A percentile compares a stretch with the other conserved stretches of the same genome.
Evolutionary conservation across 345 rosid genomes (phyloP).

Genomic region (Balakata baccata): DNA sequence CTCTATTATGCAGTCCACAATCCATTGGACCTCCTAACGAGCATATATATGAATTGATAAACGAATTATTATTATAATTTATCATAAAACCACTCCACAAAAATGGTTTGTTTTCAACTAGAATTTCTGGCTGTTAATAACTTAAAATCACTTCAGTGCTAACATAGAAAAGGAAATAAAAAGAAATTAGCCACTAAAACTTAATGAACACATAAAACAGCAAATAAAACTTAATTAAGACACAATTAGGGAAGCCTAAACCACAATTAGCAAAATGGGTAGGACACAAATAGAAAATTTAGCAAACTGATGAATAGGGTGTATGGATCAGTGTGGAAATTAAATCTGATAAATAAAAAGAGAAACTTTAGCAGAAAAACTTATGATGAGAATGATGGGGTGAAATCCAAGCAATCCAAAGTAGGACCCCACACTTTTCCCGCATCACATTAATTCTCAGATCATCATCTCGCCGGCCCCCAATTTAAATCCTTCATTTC

Average conservation of each 20-base stretch:
- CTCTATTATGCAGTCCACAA: too few species aligned
- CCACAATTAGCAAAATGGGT: neutral
- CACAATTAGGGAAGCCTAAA: neutral
- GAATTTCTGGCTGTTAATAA: too few species aligned
- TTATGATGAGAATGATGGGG: conserved; percentile 39
- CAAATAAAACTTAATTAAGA: neutral
- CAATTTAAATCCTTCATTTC: conserved; percentile 8
- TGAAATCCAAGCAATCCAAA: conserved; percentile 74
- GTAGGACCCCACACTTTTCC: conserved; percentile 25
- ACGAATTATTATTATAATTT: too few species aligned
- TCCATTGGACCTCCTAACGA: too few species aligned
- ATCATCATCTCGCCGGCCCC: neutral
- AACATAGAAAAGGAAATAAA: neutral
- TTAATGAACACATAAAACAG: too few species aligned
- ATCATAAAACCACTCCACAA: too few species aligned
- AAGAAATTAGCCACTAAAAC: neutral
- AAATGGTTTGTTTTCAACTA: too few species aligned
- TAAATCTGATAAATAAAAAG: neutral
- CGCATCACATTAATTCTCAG: neutral
- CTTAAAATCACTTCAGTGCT: neutral
- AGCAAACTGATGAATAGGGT: neutral
- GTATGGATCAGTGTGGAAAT: neutral
- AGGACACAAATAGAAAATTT: neutral
- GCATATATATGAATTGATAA: too few species aligned
- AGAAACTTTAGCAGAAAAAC: neutral